Evolutionary conservation across 179 eudicot genomes (phyloP).

Genomic region (Sideroxylon spinosum): DNA sequence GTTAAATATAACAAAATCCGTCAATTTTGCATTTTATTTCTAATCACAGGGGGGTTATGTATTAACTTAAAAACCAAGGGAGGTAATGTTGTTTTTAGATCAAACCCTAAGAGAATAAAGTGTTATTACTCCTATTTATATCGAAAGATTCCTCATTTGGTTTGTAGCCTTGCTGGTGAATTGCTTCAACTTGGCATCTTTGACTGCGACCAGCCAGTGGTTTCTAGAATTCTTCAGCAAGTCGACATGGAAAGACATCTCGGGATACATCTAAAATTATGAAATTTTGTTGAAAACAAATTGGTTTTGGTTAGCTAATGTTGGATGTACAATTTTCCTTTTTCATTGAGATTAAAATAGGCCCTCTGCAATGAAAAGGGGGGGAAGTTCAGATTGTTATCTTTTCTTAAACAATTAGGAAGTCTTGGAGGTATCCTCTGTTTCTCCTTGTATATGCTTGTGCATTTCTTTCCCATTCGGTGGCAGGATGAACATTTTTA

Average conservation of each 20-base stretch:
- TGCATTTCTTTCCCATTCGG: too few species aligned
- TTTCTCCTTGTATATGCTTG: too few species aligned
- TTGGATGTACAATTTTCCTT: neutral
- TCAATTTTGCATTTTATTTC: neutral
- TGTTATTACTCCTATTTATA: too few species aligned
- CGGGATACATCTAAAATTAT: neutral
- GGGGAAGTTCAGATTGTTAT: neutral
- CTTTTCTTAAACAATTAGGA: neutral
- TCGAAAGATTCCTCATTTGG: neutral
- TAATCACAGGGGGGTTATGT: neutral
- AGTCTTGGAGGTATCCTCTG: too few species aligned
- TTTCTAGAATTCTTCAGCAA: neutral
- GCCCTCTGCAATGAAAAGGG: too few species aligned
- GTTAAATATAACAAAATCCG: too few species aligned
- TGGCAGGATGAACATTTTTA: too few species aligned
- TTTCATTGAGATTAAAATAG: neutral
- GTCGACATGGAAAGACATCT: neutral
- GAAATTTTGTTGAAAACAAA: conserved; percentile 9
- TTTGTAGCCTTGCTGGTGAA: neutral
- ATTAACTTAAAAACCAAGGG: neutral
- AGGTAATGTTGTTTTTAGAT: too few species aligned
- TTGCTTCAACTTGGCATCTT: neutral
- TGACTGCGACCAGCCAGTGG: neutral
- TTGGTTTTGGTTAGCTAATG: neutral
- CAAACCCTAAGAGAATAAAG: too few species aligned